These are phyloP conservation scores for Hortaea sp. DNA, from an alignment of 2,329 filamentous ascomycete species.

Conservation along the genomic window DNA sequence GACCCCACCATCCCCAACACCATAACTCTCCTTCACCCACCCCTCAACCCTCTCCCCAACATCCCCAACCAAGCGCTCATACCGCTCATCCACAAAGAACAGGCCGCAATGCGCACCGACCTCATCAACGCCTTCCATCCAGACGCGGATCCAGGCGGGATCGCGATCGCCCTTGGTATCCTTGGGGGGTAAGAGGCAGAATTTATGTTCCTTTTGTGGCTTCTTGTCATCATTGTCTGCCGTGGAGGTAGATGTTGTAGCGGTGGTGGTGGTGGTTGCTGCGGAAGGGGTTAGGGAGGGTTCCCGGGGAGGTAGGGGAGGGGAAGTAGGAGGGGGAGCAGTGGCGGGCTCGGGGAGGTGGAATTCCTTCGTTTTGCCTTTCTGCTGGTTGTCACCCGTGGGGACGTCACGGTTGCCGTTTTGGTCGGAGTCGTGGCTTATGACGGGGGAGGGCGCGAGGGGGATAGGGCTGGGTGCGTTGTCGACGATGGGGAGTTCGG, in stretches of 20 bases:
- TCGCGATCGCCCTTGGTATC: conserved; percentile 51
- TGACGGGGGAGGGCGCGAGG: neutral
- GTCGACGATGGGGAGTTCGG: neutral
- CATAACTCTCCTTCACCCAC: conserved; percentile 16
- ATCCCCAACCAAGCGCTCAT: conserved; percentile 27
- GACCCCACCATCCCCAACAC: neutral
- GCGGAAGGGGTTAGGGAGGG: neutral
- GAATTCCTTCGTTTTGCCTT: neutral
- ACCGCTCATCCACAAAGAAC: conserved; percentile 56
- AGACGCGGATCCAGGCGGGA: conserved; percentile 64
- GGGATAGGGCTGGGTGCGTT: neutral
- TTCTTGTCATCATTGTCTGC: conserved; percentile 10
- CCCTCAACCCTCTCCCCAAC: conserved; percentile 26
- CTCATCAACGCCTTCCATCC: conserved; percentile 76
- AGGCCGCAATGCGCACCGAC: conserved; percentile 76
- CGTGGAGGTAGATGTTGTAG: conserved; percentile 4
- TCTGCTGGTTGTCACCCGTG: neutral
- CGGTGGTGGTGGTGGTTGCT: conserved; percentile 1
- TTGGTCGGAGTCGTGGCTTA: too few relatives aligned
- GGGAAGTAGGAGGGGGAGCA: neutral
- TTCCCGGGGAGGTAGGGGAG: neutral
- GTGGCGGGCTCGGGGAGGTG: neutral
- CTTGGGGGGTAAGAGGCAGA: conserved; percentile 62
- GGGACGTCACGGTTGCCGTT: too few relatives aligned
- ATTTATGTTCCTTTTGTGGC: conserved; percentile 55